Conservation (phyloP, 495 filamentous ascomycete species). For the Neurospora sp. region DNA sequence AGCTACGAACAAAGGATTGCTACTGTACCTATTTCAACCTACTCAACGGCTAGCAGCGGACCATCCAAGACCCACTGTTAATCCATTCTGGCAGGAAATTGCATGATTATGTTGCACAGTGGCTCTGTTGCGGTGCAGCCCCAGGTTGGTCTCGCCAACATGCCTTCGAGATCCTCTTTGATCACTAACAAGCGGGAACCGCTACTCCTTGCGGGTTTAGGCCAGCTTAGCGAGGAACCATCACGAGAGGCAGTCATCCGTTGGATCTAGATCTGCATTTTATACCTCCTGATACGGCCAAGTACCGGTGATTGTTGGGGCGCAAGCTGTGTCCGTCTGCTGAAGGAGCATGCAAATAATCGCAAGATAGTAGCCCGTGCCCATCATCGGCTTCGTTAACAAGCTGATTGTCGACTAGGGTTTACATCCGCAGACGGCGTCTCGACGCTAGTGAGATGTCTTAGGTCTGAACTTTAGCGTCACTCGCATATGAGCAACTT, state of each 20-base stretch:
- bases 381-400: neutral
- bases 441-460: neutral
- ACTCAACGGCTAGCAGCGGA: too few relatives aligned
- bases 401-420: neutral
- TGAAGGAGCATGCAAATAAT: neutral
- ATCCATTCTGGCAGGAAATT: neutral
- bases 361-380: neutral
- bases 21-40: neutral
- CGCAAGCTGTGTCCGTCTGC: neutral
- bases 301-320: neutral
- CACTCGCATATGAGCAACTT: neutral
- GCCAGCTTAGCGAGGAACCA: neutral
- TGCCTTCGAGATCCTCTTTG: neutral
- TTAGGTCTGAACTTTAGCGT: neutral
- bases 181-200: neutral
- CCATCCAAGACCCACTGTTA: neutral
- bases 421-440: neutral
- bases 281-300: neutral
- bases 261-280: neutral
- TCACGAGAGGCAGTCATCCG: neutral
- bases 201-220: neutral
- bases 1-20: neutral
- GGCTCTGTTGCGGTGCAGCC: neutral
- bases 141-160: neutral
- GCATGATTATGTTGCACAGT: neutral